A percentile compares a stretch with the other conserved stretches of the same genome.
phyloP scores from a whole-genome alignment of 1,139 yeast species.

The Sugiyamaella grinbergsii region DNA sequence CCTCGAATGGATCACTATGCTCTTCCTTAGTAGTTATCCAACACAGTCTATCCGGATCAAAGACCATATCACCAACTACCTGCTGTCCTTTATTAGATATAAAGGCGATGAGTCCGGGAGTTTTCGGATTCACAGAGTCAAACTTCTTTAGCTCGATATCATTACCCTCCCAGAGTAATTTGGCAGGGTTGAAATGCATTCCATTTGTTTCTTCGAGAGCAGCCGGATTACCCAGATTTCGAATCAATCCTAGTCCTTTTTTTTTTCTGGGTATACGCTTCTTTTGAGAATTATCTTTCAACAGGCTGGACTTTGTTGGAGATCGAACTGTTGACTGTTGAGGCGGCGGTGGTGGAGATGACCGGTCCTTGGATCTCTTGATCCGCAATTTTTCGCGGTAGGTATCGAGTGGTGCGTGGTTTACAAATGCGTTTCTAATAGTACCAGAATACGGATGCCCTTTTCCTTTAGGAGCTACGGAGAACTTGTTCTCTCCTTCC shows the following conservation, averaged over 20 bases:
- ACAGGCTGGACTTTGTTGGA: conserved; percentile 21
- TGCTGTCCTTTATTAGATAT: conserved; percentile 43
- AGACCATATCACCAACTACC: conserved; percentile 57
- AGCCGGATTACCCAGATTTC: conserved; percentile 41
- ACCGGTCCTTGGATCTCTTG: neutral
- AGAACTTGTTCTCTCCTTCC: conserved; percentile 13
- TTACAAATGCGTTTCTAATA: neutral
- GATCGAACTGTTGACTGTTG: conserved; percentile 18
- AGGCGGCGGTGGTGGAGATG: neutral
- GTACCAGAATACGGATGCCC: conserved; percentile 7
- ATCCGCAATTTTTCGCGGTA: conserved; percentile 13
- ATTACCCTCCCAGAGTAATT: conserved; percentile 69
- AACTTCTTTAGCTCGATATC: conserved; percentile 58
- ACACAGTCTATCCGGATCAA: conserved; percentile 58
- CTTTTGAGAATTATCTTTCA: conserved; percentile 21
- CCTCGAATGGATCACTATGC: conserved; percentile 55
- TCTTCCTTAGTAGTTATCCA: conserved; percentile 52
- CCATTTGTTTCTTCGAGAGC: conserved; percentile 32
- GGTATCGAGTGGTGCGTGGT: conserved; percentile 11
- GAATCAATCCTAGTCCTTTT: conserved; percentile 39
- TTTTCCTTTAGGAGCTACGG: conserved; percentile 12
- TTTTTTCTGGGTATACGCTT: conserved; percentile 13
- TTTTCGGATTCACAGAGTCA: conserved; percentile 42
- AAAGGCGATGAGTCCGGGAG: conserved; percentile 45
- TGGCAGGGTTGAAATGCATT: conserved; percentile 59